Conservation (phyloP, 805 yeast genomes). For the Tetrapisispora fleetii region DNA sequence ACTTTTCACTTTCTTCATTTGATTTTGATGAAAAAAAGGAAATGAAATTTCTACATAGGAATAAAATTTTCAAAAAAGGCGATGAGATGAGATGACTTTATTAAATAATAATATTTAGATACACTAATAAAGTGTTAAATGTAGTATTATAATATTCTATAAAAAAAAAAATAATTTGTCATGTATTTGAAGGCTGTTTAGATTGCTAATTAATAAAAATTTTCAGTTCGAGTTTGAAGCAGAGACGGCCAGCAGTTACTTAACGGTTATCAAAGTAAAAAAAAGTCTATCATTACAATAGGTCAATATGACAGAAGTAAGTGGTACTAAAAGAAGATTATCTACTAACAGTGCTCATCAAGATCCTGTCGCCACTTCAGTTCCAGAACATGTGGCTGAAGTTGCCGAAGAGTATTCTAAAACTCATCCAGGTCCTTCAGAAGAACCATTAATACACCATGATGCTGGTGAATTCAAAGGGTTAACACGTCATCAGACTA, state of each 20-base stretch:
- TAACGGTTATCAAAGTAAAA: too few relatives aligned
- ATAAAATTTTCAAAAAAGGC: slow-evolving; percentile 1
- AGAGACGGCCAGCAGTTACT: too few relatives aligned
- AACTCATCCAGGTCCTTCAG: slow-evolving; percentile 38
- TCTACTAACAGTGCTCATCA: slow-evolving; percentile 16
- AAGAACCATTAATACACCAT: slow-evolving; percentile 39
- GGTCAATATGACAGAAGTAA: slow-evolving; percentile 10
- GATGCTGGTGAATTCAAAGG: slow-evolving; percentile 57
- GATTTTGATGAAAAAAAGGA: neutral
- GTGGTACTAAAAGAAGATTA: slow-evolving; percentile 24
- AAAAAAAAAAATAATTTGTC: too few relatives aligned
- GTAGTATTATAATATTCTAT: too few relatives aligned
- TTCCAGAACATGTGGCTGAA: slow-evolving; percentile 59
- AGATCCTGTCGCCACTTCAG: slow-evolving; percentile 37
- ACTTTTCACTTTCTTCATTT: too few relatives aligned
- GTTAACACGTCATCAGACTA: slow-evolving; percentile 51
- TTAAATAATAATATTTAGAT: neutral
- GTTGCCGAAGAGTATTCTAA: slow-evolving; percentile 47
- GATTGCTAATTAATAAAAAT: too few relatives aligned
- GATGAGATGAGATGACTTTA: slow-evolving; percentile 3
- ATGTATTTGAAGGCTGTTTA: too few relatives aligned
- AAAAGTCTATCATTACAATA: neutral
- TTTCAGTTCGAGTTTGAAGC: too few relatives aligned
- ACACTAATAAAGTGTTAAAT: neutral
- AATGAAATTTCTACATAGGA: neutral